Base-by-base conservation (phyloP, 1,284 basidiomycete species). In the Cyathus olla region DNA sequence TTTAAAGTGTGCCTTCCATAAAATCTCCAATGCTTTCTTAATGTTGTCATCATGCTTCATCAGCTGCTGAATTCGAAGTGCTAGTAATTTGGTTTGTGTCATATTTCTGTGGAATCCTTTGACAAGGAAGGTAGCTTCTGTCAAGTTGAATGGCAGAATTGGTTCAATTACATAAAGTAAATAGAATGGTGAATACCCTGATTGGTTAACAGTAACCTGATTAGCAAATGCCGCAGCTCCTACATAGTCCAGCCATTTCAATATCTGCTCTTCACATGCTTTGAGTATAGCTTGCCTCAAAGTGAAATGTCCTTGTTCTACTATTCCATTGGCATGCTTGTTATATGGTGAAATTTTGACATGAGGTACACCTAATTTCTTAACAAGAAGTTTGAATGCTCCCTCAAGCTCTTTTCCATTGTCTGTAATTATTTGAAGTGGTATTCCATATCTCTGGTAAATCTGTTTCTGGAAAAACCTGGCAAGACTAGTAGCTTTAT, bases 331-430 rank as follows among this genome's bases (percentile, higher is more conserved):
- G 0, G 71, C 76, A 4, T 69, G 71, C 17, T 21, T 44, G 21
- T 56, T 56, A 27, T 85, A 84, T 0, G 68, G 68, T 0, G 76
- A 80, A 13, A 84, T 82, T 1, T 70, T 55, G 26, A 84, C 82
- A 27, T 80, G 76, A 0, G 50, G 28, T 9, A 86, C 76, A 2
- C 69, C 47, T 53, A 83, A 85, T 2, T 69, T 63, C 10, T 75
- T 59, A 0, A 62, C 60, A 0, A 85, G 69, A 15, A 69, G 61
- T 0, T 72, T 66, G 4, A 78, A 47, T 0, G 80, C 84, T 28
- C 66, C 66, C 0, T 82, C 40, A 22, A 80, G 79, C 0, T 74
- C 60, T 1, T 67, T 27, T 0, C 78, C 75, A 56, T 81, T 83
- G 50, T 80, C 78, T 0, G 77, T 80, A 0, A 76, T 72, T 1